Evolutionary conservation across 805 yeast species (phyloP), one percentile per base, ranked within the genome.

Genomic region (Wickerhamiella dianesei): DNA sequence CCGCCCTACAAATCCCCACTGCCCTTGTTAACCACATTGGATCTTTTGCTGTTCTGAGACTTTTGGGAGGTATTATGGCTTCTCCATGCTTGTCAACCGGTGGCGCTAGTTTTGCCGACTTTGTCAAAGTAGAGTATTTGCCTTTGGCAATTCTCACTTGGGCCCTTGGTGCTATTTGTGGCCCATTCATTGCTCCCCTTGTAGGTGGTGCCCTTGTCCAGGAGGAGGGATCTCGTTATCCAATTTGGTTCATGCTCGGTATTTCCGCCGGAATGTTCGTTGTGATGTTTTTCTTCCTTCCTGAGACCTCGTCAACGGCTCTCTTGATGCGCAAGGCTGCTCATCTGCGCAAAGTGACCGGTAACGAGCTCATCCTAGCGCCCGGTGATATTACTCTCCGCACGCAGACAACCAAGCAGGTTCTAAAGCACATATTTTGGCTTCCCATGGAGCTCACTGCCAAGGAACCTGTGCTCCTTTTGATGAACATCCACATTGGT

Each of bases 21-120:
- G 81, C 80, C 1, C 63, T 74, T 36, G 67, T 68, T 1, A 56
- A 66, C 18, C 74, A 74, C 53, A 68, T 77, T 44, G 77, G 73
- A 4, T 74, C 74, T 0, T 60, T 77, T 48, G 64, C 70, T 37
- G 67, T 75, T 0, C 60, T 75, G 41, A 67, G 82, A 44, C 71
- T 77, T 48, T 52, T 78, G 14, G 65, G 71, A 17, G 82, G 83
- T 3, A 53, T 77, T 21, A 69, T 75, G 48, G 73, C 79, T 12
- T 69, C 77, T 3, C 80, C 82, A 2, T 67, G 75, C 17, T 54
- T 77, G 44, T 71, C 78, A 1, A 74, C 77, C 18, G 81, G 79
- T 41, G 80, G 76, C 50, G 82, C 79, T 9, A 65, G 75, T 3
- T 58, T 76, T 40, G 71, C 74, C 25, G 82, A 78, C 57, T 61